Base-by-base conservation (phyloP, 768 basidiomycete genomes). In the Calocybe cyanea region DNA sequence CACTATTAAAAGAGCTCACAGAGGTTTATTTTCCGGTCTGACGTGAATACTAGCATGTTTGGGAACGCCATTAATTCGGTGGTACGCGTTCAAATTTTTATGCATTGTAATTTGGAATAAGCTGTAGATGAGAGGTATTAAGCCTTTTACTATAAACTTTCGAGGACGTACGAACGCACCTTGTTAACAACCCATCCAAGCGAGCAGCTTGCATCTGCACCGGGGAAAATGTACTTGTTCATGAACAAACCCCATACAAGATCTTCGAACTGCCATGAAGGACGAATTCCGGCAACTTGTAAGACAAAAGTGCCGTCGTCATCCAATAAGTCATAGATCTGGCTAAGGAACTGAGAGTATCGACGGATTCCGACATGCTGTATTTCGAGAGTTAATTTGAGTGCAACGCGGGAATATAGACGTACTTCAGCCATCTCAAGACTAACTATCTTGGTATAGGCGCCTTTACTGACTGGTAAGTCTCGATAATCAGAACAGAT, bases 161-260 rank as follows among this genome's bases (percentile, higher is more conserved):
- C n/a, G n/a, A n/a, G n/a, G n/a, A n/a, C n/a, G n/a, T n/a, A n/a
- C n/a, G n/a, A n/a, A 35, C 42, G 13, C 36, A 71, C 75, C 64
- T 76, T 74, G 51, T 70, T 77, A 49, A 99, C 77, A 45, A 96
- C 92, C 95, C 95, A 98, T 32, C 88, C 91, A 23, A 98, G 84
- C 15, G 94, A 90, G 65, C 92, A 92, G 2, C 86, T 91, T 0
- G 96, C 96, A 58, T 99, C 96, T 2, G 95, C 96, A 61, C 95
- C 95, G 36, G 96, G 95, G 85, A 99, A 99, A 62, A 99, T 70
- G 55, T 99, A 98, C 60, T 93, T 93, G 80, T 90, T 94, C 92
- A 94, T 94, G 74, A 94, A 95, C 18, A 94, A 76, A 54, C 92
- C 93, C 89, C 96, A 99, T 55, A 92, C 83, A 46, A 99, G 81